phyloP scores from a whole-genome alignment of 2,329 filamentous ascomycete species.

The Nemania sp. region DNA sequence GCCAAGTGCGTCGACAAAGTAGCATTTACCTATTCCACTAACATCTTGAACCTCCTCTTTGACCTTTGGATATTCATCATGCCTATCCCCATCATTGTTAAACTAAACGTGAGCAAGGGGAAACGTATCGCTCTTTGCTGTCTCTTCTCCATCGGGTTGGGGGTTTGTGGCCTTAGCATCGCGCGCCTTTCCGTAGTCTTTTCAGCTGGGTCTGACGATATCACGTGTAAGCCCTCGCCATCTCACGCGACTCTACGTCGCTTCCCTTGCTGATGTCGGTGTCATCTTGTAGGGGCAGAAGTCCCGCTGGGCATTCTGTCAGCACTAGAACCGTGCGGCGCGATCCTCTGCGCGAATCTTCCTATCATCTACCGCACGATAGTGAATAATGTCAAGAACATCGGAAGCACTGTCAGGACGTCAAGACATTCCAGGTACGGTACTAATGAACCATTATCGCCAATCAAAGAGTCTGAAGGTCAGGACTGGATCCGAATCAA shows the following conservation, averaged over 20 bases:
- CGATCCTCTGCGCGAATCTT: constrained; percentile 37
- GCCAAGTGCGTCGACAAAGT: constrained; percentile 33
- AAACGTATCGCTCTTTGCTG: constrained; percentile 33
- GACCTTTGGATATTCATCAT: constrained; percentile 38
- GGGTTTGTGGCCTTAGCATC: constrained; percentile 33
- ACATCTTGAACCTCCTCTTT: constrained; percentile 35
- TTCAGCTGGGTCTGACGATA: constrained; percentile 31
- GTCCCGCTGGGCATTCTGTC: constrained; percentile 37
- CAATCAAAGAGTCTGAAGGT: constrained; percentile 6
- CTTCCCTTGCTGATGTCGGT: not conserved
- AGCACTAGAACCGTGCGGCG: constrained; percentile 36
- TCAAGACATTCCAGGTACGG: constrained; percentile 11
- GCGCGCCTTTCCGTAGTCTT: constrained; percentile 34
- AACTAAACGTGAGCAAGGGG: constrained; percentile 27
- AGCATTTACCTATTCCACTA: constrained; percentile 37
- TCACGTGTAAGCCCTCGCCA: constrained; percentile 33
- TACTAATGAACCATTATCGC: constrained; percentile 4
- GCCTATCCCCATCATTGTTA: constrained; percentile 36
- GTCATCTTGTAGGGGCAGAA: constrained; percentile 27
- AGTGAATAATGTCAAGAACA: constrained; percentile 43
- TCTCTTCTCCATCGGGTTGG: constrained; percentile 36
- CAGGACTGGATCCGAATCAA: constrained; percentile 31
- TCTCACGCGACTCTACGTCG: not conserved
- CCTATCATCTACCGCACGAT: constrained; percentile 32
- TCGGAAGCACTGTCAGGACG: constrained; percentile 17